Conservation (phyloP, 1,284 basidiomycete species). For the Tilletia indica region DNA sequence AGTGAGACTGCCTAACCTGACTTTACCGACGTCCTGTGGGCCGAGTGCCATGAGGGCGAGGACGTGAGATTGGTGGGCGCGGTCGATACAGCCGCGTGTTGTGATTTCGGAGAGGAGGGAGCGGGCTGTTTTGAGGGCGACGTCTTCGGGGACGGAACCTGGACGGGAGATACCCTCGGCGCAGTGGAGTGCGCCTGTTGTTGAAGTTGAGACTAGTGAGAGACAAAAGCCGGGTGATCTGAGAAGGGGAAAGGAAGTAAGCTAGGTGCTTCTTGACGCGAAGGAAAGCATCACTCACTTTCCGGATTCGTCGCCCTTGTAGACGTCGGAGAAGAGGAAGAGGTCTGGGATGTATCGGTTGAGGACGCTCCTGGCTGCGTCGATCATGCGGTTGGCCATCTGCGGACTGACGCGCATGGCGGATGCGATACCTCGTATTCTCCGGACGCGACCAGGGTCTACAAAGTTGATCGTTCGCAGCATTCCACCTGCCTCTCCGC, state of each 20-base stretch:
- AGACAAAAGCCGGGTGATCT: slow-evolving; percentile 89
- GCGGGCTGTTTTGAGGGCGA: slow-evolving; percentile 76
- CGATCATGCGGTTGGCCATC: slow-evolving; percentile 96
- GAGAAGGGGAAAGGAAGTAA: not conserved
- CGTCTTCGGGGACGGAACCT: slow-evolving; percentile 72
- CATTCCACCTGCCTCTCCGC: slow-evolving; percentile 26
- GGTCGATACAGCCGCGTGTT: slow-evolving; percentile 84
- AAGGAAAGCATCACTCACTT: slow-evolving; percentile 58
- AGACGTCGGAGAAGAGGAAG: slow-evolving; percentile 96
- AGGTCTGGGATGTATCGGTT: slow-evolving; percentile 98
- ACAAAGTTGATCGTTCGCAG: slow-evolving; percentile 71
- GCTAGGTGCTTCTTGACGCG: not conserved
- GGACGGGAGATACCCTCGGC: slow-evolving; percentile 74
- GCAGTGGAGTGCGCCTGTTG: slow-evolving; percentile 83
- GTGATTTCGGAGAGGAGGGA: slow-evolving; percentile 75
- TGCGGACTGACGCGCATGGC: slow-evolving; percentile 82
- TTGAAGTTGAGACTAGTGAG: slow-evolving; percentile 84
- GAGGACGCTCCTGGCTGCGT: slow-evolving; percentile 81
- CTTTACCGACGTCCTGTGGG: slow-evolving; percentile 89
- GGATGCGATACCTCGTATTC: slow-evolving; percentile 87
- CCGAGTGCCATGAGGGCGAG: slow-evolving; percentile 89
- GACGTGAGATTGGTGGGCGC: slow-evolving; percentile 82
- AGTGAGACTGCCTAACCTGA: slow-evolving; percentile 78
- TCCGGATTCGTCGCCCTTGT: slow-evolving; percentile 94
- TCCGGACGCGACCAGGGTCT: slow-evolving; percentile 82